These are phyloP conservation scores for Phaeoacremonium minimum DNA, from an alignment of 2,329 filamentous ascomycete genomes.

Conservation along the genomic window DNA sequence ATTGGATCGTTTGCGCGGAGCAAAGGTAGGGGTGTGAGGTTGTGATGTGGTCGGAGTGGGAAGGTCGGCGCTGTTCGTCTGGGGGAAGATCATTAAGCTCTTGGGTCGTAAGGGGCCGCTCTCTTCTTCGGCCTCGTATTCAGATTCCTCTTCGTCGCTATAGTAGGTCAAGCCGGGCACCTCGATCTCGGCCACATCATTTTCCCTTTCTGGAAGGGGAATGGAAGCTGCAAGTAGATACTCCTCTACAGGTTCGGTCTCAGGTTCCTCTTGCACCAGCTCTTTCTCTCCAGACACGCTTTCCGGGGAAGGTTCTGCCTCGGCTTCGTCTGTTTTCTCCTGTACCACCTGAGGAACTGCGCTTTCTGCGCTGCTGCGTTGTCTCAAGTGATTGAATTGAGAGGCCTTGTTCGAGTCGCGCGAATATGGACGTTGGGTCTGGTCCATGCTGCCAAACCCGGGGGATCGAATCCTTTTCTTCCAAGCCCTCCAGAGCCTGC, in stretches of 20 bases:
- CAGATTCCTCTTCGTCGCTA: conserved; percentile 57
- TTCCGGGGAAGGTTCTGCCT: conserved; percentile 19
- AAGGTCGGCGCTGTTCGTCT: conserved; percentile 18
- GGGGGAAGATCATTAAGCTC: conserved; percentile 35
- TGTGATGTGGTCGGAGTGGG: conserved; percentile 27
- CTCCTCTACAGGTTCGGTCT: conserved; percentile 27
- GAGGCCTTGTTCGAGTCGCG: conserved; percentile 35
- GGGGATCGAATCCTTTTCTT: conserved; percentile 74
- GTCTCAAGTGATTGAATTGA: conserved; percentile 25
- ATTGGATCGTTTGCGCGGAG: conserved; percentile 37
- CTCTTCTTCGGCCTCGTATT: conserved; percentile 29
- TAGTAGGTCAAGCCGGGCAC: conserved; percentile 63
- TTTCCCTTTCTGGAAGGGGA: conserved; percentile 62
- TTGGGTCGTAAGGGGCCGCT: conserved; percentile 33
- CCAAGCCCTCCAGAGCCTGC: conserved; percentile 91
- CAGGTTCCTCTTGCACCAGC: conserved; percentile 4
- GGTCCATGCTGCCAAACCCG: conserved; percentile 36
- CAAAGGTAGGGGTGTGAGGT: conserved; percentile 27
- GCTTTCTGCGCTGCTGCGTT: conserved; percentile 31
- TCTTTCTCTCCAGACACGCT: conserved; percentile 5
- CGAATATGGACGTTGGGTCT: conserved; percentile 44
- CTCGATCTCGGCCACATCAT: conserved; percentile 77
- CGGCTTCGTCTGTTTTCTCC: conserved; percentile 19
- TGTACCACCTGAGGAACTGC: conserved; percentile 32
- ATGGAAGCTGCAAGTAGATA: conserved; percentile 51